Conservation (phyloP, 73 alveolate species). For the Loxodes magnus region DNA sequence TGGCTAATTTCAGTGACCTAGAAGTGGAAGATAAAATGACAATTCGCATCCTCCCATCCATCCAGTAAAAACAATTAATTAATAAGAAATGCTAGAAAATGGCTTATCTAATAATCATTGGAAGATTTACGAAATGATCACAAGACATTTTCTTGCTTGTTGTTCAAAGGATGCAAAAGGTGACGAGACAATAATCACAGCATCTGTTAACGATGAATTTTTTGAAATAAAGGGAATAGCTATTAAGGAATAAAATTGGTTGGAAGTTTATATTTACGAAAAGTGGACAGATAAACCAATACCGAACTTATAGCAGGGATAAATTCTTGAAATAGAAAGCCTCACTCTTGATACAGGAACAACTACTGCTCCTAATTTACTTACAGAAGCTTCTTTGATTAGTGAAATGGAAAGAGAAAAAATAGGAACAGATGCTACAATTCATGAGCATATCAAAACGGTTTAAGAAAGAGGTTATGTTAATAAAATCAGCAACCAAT, state of each 20-base stretch:
- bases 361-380: constrained; percentile 91
- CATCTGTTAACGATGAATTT: constrained; percentile 67
- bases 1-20: constrained; percentile 72
- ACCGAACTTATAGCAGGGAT: constrained; percentile 78
- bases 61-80: constrained; percentile 86
- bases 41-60: constrained; percentile 99
- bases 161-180: constrained; percentile 96
- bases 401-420: constrained; percentile 95
- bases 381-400: constrained; percentile 95
- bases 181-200: constrained; percentile 73
- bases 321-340: constrained; percentile 43
- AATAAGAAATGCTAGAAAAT: constrained; percentile 16
- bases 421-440: constrained; percentile 99
- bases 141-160: constrained; percentile 95
- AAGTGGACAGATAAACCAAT: constrained; percentile 76
- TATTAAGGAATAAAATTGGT: constrained; percentile 67
- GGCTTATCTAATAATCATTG: constrained; percentile 53
- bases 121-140: constrained; percentile 87
- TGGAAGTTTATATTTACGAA: constrained; percentile 88
- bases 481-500: constrained; percentile 52
- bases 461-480: constrained; percentile 89
- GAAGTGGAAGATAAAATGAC: constrained; percentile 91
- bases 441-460: constrained; percentile 98
- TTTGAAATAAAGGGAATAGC: constrained; percentile 78
- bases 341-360: constrained; percentile 64